These are phyloP conservation scores for Alliaria petiolata DNA, from an alignment of 345 rosid species.

Conservation along the genomic window DNA sequence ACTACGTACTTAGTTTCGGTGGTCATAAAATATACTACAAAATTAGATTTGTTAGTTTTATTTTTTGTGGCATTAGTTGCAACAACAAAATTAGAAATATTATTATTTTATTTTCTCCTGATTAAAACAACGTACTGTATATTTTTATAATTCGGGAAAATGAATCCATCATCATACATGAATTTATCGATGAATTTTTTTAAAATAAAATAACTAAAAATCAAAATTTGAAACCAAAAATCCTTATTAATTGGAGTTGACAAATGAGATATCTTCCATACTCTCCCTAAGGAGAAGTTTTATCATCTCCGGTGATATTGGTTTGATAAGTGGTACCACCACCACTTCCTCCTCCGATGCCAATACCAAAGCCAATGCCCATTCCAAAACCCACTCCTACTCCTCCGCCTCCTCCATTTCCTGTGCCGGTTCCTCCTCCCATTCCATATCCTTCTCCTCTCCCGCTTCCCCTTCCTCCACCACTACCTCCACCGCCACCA, in stretches of 20 bases:
- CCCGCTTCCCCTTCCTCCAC: constrained; percentile 21
- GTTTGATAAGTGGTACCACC: constrained; percentile 26
- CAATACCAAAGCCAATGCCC: constrained; percentile 30
- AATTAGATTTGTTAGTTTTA: neutral
- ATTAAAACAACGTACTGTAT: neutral
- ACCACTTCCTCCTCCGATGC: constrained; percentile 33
- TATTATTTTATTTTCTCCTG: neutral
- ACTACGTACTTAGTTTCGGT: too few species aligned
- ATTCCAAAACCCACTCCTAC: constrained; percentile 35
- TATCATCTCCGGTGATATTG: constrained; percentile 20
- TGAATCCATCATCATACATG: constrained; percentile 16
- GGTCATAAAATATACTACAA: neutral
- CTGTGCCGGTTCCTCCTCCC: constrained; percentile 30
- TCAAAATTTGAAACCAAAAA: neutral
- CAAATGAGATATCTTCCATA: neutral
- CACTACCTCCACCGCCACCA: neutral
- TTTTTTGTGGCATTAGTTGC: neutral
- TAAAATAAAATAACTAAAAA: neutral
- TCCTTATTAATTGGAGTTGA: neutral
- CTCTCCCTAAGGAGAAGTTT: constrained; percentile 8
- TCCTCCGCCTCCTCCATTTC: constrained; percentile 33
- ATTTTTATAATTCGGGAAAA: neutral
- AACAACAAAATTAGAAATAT: neutral
- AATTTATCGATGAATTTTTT: constrained; percentile 7
- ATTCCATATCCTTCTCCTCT: constrained; percentile 33